Evolutionary conservation across 2,329 filamentous ascomycete species (phyloP).

Genomic region (Remersonia thermophila): DNA sequence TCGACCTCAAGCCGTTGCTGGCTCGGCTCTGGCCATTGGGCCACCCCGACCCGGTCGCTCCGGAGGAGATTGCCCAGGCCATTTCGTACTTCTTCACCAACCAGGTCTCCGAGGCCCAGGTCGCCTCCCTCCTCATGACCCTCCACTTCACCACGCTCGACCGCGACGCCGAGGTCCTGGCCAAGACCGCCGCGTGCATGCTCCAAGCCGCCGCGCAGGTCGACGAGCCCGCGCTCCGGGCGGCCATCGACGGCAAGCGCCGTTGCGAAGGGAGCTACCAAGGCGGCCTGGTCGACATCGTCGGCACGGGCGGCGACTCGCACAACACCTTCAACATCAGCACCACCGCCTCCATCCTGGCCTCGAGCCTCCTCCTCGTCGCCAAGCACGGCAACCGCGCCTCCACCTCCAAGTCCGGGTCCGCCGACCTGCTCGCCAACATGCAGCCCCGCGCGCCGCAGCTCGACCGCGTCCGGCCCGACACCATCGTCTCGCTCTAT

Average conservation of each 20-base stretch:
- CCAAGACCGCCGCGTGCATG: conserved; percentile 76
- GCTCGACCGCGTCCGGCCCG: conserved; percentile 60
- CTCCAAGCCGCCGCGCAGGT: conserved; percentile 63
- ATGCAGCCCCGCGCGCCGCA: conserved; percentile 61
- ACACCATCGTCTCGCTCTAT: conserved; percentile 63
- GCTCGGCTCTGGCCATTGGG: conserved; percentile 56
- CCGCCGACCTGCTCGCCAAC: conserved; percentile 75
- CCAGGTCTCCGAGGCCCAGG: conserved; percentile 76
- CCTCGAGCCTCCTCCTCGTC: conserved; percentile 70
- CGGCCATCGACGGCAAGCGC: conserved; percentile 47
- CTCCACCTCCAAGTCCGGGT: conserved; percentile 89
- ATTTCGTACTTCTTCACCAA: conserved; percentile 88
- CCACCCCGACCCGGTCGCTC: conserved; percentile 39
- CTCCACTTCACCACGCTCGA: conserved; percentile 86
- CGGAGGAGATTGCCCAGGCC: conserved; percentile 77
- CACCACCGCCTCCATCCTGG: conserved; percentile 85
- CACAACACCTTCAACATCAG: conserved; percentile 98
- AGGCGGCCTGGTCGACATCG: conserved; percentile 89
- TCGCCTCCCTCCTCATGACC: conserved; percentile 75
- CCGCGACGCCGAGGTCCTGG: conserved; percentile 71
- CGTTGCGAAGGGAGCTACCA: conserved; percentile 60
- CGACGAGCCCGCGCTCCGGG: conserved; percentile 48
- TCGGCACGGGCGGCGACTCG: conserved; percentile 89
- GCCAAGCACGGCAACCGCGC: conserved; percentile 95
- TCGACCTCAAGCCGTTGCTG: conserved; percentile 60